Evolutionary conservation across 371 early-diverging fungal species (phyloP).

Genomic region (Smittium mucronatum): DNA sequence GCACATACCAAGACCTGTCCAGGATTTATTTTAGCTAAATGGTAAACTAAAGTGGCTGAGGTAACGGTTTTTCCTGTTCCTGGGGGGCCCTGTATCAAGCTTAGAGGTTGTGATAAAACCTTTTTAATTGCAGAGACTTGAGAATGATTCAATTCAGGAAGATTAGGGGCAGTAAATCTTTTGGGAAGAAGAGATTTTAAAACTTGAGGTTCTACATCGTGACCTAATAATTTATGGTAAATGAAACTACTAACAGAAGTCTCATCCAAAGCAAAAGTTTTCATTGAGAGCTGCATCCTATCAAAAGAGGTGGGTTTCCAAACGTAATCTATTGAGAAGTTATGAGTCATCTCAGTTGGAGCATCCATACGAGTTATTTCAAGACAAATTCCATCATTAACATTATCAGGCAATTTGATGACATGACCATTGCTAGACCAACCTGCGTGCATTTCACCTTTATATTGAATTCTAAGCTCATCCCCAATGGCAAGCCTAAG

Average conservation of each 20-base stretch:
- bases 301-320: conserved; percentile 97
- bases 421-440: conserved; percentile 90
- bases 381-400: conserved; percentile 85
- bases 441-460: conserved; percentile 64
- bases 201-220: conserved; percentile 73
- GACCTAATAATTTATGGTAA: conserved; percentile 84
- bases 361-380: conserved; percentile 59
- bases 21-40: conserved; percentile 78
- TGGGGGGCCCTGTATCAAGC: conserved; percentile 94
- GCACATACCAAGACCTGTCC: conserved; percentile 96
- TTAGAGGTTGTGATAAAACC: conserved; percentile 76
- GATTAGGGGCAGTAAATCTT: conserved; percentile 74
- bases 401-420: conserved; percentile 86
- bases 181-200: conserved; percentile 65
- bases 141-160: conserved; percentile 95
- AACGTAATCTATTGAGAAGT: conserved; percentile 95
- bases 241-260: conserved; percentile 88
- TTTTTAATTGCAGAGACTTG: conserved; percentile 83
- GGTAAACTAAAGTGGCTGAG: conserved; percentile 93
- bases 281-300: conserved; percentile 90
- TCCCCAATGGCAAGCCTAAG: conserved; percentile 91
- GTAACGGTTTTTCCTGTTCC: conserved; percentile 99
- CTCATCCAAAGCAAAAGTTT: conserved; percentile 88
- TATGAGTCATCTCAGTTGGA: conserved; percentile 56
- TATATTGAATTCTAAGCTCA: conserved; percentile 78